phyloP scores from a whole-genome alignment of 331 rosid genomes.

The Dryas integrifolia region DNA sequence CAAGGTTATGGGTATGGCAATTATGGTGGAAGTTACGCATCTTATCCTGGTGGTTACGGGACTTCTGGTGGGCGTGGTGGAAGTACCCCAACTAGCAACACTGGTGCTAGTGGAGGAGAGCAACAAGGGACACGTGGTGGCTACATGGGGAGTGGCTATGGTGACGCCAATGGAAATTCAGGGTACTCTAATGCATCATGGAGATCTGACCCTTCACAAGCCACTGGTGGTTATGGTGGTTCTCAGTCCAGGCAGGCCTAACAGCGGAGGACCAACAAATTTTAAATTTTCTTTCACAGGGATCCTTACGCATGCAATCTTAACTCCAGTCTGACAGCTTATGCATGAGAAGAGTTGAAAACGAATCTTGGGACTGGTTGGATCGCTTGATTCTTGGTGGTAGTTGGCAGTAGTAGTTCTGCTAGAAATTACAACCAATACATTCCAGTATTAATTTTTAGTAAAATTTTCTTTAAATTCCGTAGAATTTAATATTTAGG shows the following conservation, averaged over 20 bases:
- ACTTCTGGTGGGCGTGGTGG: slow-evolving; percentile 40
- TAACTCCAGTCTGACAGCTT: not conserved
- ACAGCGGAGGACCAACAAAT: slow-evolving; percentile 15
- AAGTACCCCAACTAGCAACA: slow-evolving; percentile 36
- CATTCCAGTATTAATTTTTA: slow-evolving; percentile 20
- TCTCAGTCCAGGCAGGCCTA: slow-evolving; percentile 52
- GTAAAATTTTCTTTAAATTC: slow-evolving; percentile 14
- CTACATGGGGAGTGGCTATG: slow-evolving; percentile 50
- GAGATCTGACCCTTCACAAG: slow-evolving; percentile 56
- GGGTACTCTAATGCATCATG: slow-evolving; percentile 50
- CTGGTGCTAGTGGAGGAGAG: slow-evolving; percentile 39
- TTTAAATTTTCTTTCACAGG: slow-evolving; percentile 16
- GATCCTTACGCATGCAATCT: slow-evolving; percentile 18
- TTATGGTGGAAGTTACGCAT: slow-evolving; percentile 42
- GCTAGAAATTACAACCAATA: slow-evolving; percentile 27
- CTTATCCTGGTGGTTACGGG: slow-evolving; percentile 46
- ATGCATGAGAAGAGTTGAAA: slow-evolving; percentile 12
- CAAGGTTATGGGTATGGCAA: slow-evolving; percentile 41
- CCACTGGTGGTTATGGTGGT: slow-evolving; percentile 46
- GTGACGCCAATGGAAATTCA: slow-evolving; percentile 46
- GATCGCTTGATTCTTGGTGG: slow-evolving; percentile 29
- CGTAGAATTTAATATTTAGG: slow-evolving; percentile 29
- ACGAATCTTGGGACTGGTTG: slow-evolving; percentile 4
- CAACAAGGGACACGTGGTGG: slow-evolving; percentile 43
- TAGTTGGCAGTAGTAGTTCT: slow-evolving; percentile 27